phyloP scores from a whole-genome alignment of 2,329 filamentous ascomycete species.

The Furcasterigmium furcatum region DNA sequence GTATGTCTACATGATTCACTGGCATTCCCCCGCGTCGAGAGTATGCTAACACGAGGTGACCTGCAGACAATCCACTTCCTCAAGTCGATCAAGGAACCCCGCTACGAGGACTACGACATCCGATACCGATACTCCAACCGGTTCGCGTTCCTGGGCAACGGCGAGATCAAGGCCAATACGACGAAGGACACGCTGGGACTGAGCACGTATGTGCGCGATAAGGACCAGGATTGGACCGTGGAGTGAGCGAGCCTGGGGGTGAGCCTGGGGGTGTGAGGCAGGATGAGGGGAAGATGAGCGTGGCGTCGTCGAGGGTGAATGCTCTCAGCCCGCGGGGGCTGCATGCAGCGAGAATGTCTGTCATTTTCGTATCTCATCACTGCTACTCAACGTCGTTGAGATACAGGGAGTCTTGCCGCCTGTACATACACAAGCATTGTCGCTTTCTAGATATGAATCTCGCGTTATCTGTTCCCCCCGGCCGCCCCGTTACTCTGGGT shows the following conservation, averaged over 20 bases:
- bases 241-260: slow-evolving; percentile 21
- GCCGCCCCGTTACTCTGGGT: no score
- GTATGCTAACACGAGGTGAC: background rate
- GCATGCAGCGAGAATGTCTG: no score
- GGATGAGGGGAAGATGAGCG: no score
- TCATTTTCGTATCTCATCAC: no score
- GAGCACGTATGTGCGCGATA: slow-evolving; percentile 38
- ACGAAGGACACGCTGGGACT: slow-evolving; percentile 33
- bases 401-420: no score
- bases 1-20: slow-evolving; percentile 16
- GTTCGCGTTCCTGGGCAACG: slow-evolving; percentile 35
- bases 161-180: slow-evolving; percentile 39
- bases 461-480: no score
- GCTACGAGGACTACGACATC: slow-evolving; percentile 27
- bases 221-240: slow-evolving; percentile 39
- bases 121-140: slow-evolving; percentile 29
- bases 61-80: slow-evolving; percentile 29
- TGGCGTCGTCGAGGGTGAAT: no score
- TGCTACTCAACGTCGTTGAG: no score
- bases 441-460: no score
- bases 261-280: no score
- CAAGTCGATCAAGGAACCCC: slow-evolving; percentile 29
- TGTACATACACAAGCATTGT: no score
- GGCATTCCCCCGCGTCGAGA: background rate
- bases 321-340: no score